phyloP scores from a whole-genome alignment of 2,329 filamentous ascomycete genomes.

The Metarhizium rileyi region DNA sequence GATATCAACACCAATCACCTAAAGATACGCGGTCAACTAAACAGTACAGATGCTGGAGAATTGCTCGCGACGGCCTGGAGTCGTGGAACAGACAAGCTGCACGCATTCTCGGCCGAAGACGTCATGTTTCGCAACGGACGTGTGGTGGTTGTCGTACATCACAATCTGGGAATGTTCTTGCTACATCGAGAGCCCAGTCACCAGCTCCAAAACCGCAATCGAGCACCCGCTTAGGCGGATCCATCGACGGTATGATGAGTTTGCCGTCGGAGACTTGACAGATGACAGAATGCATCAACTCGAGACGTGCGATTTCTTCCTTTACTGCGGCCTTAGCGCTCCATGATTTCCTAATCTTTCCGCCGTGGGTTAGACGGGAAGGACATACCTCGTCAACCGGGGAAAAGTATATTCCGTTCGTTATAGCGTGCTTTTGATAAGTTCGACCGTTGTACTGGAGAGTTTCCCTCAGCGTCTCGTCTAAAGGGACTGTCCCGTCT shows the following conservation, averaged over 20 bases:
- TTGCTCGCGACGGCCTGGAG: background rate
- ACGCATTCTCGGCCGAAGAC: background rate
- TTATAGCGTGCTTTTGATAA: slow-evolving; percentile 58
- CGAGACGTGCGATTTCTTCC: slow-evolving; percentile 59
- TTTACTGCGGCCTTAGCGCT: slow-evolving; percentile 20
- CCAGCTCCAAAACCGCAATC: slow-evolving; percentile 67
- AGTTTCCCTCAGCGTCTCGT: slow-evolving; percentile 48
- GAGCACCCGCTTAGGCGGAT: slow-evolving; percentile 47
- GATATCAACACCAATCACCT: slow-evolving; percentile 66
- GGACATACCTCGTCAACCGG: slow-evolving; percentile 60
- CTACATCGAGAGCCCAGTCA: slow-evolving; percentile 61
- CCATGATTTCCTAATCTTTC: background rate
- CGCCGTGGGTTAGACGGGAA: background rate
- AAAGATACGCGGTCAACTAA: background rate
- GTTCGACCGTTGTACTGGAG: slow-evolving; percentile 51
- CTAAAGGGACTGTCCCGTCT: slow-evolving; percentile 42
- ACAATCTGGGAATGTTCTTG: slow-evolving; percentile 51
- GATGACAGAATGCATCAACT: slow-evolving; percentile 53
- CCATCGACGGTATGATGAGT: slow-evolving; percentile 60
- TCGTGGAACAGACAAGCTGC: background rate
- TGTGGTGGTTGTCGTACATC: slow-evolving; percentile 37
- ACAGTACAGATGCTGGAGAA: slow-evolving; percentile 2
- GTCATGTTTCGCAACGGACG: background rate
- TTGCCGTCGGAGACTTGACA: slow-evolving; percentile 54
- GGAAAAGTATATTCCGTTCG: slow-evolving; percentile 55